These are phyloP conservation scores for Thalia dealbata DNA, from an alignment of 176 grass and related monocot species.

Conservation along the genomic window DNA sequence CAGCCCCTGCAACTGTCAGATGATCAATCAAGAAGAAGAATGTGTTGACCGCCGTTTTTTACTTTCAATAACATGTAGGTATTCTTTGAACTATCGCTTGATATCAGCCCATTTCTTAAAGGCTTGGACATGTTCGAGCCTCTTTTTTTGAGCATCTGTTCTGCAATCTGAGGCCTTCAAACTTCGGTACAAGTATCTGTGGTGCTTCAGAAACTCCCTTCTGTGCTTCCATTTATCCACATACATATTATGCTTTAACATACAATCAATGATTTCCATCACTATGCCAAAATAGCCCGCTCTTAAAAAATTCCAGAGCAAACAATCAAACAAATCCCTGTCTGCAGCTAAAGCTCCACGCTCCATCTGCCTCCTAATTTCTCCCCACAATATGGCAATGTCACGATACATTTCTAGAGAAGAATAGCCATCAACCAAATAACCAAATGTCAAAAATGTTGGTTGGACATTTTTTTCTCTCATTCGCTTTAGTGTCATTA, in stretches of 20 bases:
- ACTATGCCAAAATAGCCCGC: slow-evolving; percentile 79
- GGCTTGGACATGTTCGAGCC: slow-evolving; percentile 63
- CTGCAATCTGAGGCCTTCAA: slow-evolving; percentile 48
- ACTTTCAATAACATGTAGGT: neutral
- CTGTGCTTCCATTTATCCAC: slow-evolving; percentile 77
- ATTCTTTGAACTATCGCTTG: slow-evolving; percentile 5
- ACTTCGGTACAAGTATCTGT: slow-evolving; percentile 67
- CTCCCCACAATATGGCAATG: slow-evolving; percentile 80
- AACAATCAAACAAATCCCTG: slow-evolving; percentile 63
- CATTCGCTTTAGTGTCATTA: slow-evolving; percentile 72
- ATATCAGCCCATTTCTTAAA: slow-evolving; percentile 71
- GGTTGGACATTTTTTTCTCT: slow-evolving; percentile 60
- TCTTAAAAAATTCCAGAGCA: slow-evolving; percentile 72
- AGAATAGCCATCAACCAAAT: slow-evolving; percentile 65
- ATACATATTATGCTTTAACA: slow-evolving; percentile 51
- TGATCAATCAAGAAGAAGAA: neutral
- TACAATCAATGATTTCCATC: slow-evolving; percentile 63
- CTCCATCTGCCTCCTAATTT: slow-evolving; percentile 64
- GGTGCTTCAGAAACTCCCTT: slow-evolving; percentile 56
- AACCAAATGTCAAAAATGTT: slow-evolving; percentile 49
- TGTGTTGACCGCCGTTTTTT: neutral
- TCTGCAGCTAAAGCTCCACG: slow-evolving; percentile 33
- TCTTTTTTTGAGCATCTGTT: slow-evolving; percentile 67
- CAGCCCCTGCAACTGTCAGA: neutral
- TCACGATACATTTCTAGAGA: slow-evolving; percentile 60